These are phyloP conservation scores for Aureobasidium subglaciale DNA, from an alignment of 2,329 filamentous ascomycete genomes.

Conservation along the genomic window DNA sequence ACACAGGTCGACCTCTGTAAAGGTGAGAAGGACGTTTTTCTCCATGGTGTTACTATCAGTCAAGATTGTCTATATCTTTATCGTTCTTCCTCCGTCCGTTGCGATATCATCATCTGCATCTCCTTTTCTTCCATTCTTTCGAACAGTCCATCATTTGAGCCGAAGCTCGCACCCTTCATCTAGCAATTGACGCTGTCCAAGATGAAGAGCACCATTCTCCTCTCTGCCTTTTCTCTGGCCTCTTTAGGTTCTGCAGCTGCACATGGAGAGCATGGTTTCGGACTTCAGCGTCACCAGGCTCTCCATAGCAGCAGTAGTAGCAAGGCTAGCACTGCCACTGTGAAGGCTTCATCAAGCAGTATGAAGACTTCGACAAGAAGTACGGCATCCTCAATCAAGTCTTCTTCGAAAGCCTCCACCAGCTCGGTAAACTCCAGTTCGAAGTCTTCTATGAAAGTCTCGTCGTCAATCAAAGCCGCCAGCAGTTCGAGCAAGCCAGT, in stretches of 20 bases:
- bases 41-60: conserved; percentile 1
- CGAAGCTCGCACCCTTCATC: neutral
- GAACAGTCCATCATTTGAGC: neutral
- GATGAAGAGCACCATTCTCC: neutral
- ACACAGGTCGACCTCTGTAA: neutral
- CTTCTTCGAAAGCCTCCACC: neutral
- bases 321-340: neutral
- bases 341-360: neutral
- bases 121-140: neutral
- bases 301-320: neutral
- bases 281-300: neutral
- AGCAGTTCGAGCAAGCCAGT: neutral
- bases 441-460: neutral
- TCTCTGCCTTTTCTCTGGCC: conserved; percentile 5
- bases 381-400: neutral
- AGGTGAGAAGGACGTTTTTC: conserved; percentile 5
- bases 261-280: neutral
- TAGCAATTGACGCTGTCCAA: neutral
- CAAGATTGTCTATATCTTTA: conserved; percentile 7
- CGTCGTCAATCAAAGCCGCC: neutral
- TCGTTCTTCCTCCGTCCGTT: neutral
- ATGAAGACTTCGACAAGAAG: neutral
- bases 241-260: conserved; percentile 6
- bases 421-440: neutral
- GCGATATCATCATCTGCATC: neutral